These are phyloP conservation scores for Calophaca sinica DNA, from an alignment of 306 rosid genomes.

Conservation along the genomic window DNA sequence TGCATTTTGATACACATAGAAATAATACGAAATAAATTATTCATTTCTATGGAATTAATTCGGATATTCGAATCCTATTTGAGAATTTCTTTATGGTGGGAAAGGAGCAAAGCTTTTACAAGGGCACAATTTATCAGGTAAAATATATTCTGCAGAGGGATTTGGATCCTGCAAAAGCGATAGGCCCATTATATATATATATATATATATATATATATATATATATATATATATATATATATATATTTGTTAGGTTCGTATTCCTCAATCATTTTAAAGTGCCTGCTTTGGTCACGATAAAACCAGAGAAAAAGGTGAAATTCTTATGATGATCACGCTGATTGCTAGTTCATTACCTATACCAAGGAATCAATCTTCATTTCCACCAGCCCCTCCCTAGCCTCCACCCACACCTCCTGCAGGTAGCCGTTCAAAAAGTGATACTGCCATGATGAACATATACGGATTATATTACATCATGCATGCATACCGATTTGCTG, in stretches of 20 bases:
- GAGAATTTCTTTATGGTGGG: slow-evolving; percentile 42
- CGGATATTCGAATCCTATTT: slow-evolving; percentile 58
- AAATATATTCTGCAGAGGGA: slow-evolving; percentile 47
- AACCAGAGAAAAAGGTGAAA: slow-evolving; percentile 35
- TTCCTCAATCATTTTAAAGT: slow-evolving; percentile 59
- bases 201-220: too few species aligned
- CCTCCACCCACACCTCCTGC: too few species aligned
- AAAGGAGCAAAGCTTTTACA: slow-evolving; percentile 62
- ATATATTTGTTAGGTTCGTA: slow-evolving; percentile 56
- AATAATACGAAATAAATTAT: background rate
- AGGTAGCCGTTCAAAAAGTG: too few species aligned
- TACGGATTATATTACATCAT: too few species aligned
- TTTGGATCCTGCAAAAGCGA: slow-evolving; percentile 43
- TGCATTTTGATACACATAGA: too few species aligned
- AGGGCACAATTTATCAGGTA: slow-evolving; percentile 31
- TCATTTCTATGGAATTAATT: background rate
- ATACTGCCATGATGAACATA: too few species aligned
- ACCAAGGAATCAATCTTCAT: slow-evolving; percentile 35
- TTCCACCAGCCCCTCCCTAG: too few species aligned
- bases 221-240: too few species aligned
- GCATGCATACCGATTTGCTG: too few species aligned
- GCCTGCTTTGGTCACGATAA: slow-evolving; percentile 29
- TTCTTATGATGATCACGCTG: slow-evolving; percentile 27
- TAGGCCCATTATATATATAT: background rate
- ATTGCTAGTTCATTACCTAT: background rate